Conservation (phyloP, 495 filamentous ascomycete genomes). For the Neurospora hispaniola region DNA sequence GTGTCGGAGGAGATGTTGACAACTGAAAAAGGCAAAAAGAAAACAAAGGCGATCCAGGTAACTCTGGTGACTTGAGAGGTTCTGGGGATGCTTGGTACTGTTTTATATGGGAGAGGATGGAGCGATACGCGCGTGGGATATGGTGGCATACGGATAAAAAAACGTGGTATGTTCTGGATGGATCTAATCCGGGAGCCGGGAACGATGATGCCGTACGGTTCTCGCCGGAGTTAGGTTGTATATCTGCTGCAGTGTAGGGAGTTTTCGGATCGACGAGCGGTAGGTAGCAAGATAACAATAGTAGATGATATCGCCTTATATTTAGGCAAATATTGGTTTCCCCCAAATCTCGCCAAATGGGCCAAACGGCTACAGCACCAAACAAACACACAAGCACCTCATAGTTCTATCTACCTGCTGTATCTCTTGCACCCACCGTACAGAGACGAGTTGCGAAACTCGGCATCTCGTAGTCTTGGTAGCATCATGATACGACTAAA, state of each 20-base stretch:
- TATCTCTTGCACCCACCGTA: background rate
- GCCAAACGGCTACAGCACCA: background rate
- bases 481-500: background rate
- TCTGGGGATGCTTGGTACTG: background rate
- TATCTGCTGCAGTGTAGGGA: background rate
- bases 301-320: background rate
- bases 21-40: background rate
- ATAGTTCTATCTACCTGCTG: background rate
- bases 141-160: background rate
- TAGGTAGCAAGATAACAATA: background rate
- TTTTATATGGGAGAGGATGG: background rate
- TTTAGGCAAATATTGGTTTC: background rate
- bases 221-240: too few relatives aligned
- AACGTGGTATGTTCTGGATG: background rate
- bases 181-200: background rate
- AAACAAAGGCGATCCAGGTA: conserved; percentile 3
- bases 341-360: background rate
- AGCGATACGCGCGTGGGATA: background rate
- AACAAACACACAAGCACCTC: background rate
- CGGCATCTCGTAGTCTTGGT: background rate
- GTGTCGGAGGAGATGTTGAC: background rate
- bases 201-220: background rate
- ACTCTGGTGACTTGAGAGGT: background rate
- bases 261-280: background rate
- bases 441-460: background rate